Evolutionary conservation across 805 yeast species (phyloP), one percentile per base, ranked within the genome.

Genomic region (Kuraishia piskuri): DNA sequence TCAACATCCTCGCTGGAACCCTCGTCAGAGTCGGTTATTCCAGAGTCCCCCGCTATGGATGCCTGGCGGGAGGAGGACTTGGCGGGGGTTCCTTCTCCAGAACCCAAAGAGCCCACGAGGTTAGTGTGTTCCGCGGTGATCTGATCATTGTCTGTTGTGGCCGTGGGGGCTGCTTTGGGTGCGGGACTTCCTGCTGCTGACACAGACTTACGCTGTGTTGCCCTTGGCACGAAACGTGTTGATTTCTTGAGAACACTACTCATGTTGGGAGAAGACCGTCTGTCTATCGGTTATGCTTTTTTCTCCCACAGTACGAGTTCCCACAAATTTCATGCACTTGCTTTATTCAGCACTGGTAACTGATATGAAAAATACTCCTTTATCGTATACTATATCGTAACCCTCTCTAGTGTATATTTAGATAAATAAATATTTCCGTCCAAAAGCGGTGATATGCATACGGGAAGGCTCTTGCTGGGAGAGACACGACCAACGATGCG

Each of bases 211-310:
- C 72, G 62, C 50, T 63, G 67, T 1, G 66, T 74, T 10, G 71
- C 60, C 56, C 83, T 84, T 2, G 90, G 90, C n/a, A 77, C 73
- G 66, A 86, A 86, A 53, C 86, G 80, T 12, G 86, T 77, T 5
- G 40, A 31, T 31, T 31, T 31, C 40, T 31, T 31, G 17, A 31
- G 4, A 31, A 31, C 40, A 10, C 40, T 31, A 12, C 40, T 31
- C 40, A 31, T 31, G 3, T 31, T 31, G 8, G 4, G 10, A 25
- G 31, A 25, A 25, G 7, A 10, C 31, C 7, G 31, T 25, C 31
- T 25, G 31, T 25, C 31, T 25, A 25, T n/a, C n/a, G n/a, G n/a
- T n/a, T n/a, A n/a, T n/a, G n/a, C n/a, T n/a, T n/a, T n/a, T n/a
- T n/a, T n/a, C n/a, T n/a, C n/a, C n/a, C n/a, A n/a, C n/a, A n/a